phyloP scores from a whole-genome alignment of 2,329 filamentous ascomycete species.

The Coleophoma crateriformis region DNA sequence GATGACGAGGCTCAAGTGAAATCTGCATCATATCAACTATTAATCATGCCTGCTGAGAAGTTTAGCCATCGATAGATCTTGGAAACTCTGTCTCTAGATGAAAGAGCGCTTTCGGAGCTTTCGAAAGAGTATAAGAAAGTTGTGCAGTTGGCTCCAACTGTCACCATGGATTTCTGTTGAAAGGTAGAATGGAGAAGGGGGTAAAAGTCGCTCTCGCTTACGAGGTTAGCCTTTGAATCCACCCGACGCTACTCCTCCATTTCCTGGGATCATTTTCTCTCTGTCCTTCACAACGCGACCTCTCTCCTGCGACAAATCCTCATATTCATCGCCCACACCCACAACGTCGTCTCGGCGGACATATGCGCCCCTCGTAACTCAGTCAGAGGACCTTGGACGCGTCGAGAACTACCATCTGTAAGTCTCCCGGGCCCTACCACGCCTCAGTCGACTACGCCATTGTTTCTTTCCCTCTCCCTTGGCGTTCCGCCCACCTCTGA shows the following conservation, averaged over 20 bases:
- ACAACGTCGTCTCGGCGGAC: slow-evolving; percentile 25
- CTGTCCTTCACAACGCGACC: slow-evolving; percentile 14
- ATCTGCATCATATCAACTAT: too few relatives aligned
- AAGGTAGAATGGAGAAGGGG: not conserved
- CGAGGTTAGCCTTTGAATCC: too few relatives aligned
- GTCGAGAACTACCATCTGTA: slow-evolving; percentile 20
- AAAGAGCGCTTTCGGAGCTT: not conserved
- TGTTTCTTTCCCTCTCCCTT: slow-evolving; percentile 7
- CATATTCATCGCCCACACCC: slow-evolving; percentile 14
- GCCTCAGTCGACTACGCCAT: slow-evolving; percentile 7
- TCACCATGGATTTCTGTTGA: not conserved
- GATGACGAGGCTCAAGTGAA: too few relatives aligned
- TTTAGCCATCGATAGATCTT: too few relatives aligned
- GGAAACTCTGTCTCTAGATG: too few relatives aligned
- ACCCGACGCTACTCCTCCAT: too few relatives aligned
- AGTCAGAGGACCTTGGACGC: slow-evolving; percentile 17
- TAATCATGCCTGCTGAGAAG: too few relatives aligned
- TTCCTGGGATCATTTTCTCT: not conserved
- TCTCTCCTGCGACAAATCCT: slow-evolving; percentile 14
- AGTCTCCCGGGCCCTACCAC: slow-evolving; percentile 15
- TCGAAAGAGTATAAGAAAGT: slow-evolving; percentile 1
- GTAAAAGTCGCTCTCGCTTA: not conserved
- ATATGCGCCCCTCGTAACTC: slow-evolving; percentile 16
- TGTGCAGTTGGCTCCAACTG: not conserved
- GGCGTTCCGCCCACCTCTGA: slow-evolving; percentile 2